These are phyloP conservation scores for Boletellus deceptivus DNA, from an alignment of 1,284 basidiomycete species.

Conservation along the genomic window DNA sequence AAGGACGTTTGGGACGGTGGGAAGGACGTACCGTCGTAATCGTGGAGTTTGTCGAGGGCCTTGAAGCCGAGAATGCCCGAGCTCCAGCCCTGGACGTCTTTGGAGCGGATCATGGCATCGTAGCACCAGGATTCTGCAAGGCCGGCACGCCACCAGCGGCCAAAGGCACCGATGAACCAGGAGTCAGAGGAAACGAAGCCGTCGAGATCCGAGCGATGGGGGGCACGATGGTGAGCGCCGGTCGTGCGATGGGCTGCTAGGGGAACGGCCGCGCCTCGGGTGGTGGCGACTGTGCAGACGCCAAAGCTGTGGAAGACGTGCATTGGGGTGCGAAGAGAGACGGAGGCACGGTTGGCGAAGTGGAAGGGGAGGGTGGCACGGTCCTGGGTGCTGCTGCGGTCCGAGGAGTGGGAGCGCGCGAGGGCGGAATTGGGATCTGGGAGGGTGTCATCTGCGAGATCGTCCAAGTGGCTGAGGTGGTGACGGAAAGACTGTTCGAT, in stretches of 20 bases:
- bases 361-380: constrained; percentile 60
- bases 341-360: constrained; percentile 87
- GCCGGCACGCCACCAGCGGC: constrained; percentile 83
- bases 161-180: constrained; percentile 87
- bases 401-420: constrained; percentile 32
- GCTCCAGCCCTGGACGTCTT: constrained; percentile 70
- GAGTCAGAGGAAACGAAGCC: constrained; percentile 61
- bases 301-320: constrained; percentile 84
- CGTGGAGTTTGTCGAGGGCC: constrained; percentile 61
- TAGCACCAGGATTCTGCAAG: constrained; percentile 69
- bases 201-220: constrained; percentile 37
- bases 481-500: constrained; percentile 95
- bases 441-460: constrained; percentile 50
- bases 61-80: constrained; percentile 72
- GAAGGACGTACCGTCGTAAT: constrained; percentile 53
- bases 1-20: background rate
- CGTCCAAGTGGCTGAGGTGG: constrained; percentile 86
- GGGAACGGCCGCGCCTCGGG: constrained; percentile 30
- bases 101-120: constrained; percentile 58
- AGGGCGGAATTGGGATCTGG: constrained; percentile 36
- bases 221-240: constrained; percentile 21
- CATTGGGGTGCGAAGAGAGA: constrained; percentile 91
- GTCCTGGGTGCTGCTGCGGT: constrained; percentile 20
- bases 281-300: constrained; percentile 77
- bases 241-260: constrained; percentile 14